Evolutionary conservation across 129 eudicot genomes (phyloP).

Genomic region (Rutidosis leptorrhynchoides): DNA sequence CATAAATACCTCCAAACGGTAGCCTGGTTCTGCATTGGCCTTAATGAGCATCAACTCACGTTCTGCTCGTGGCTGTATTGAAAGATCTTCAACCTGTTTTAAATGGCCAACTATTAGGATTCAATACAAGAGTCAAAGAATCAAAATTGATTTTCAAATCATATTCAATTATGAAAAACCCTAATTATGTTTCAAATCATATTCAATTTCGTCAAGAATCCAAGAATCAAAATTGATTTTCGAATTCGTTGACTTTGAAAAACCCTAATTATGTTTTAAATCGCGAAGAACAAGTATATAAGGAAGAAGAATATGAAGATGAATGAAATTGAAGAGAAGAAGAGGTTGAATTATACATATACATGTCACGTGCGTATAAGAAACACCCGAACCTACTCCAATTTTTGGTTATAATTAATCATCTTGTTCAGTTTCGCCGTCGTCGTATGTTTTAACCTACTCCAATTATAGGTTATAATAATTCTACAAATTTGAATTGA

Average conservation of each 20-base stretch:
- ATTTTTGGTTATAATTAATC: conserved; percentile 26
- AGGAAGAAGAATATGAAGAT: background rate
- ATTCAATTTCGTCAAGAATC: conserved; percentile 7
- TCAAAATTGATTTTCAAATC: no score
- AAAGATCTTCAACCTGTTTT: conserved; percentile 75
- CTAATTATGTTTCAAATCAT: no score
- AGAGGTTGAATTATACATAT: conserved; percentile 34
- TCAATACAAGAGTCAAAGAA: background rate
- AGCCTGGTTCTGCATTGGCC: conserved; percentile 66
- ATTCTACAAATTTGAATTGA: no score
- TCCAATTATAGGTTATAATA: no score
- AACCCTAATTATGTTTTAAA: background rate
- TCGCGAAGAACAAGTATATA: background rate
- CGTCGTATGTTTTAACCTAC: conserved; percentile 41
- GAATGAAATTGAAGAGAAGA: background rate
- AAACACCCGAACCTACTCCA: conserved; percentile 42
- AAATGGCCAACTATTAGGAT: conserved; percentile 6
- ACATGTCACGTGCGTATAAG: conserved; percentile 39
- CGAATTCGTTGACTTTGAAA: conserved; percentile 31
- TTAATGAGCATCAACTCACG: conserved; percentile 89
- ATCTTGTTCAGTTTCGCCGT: conserved; percentile 35
- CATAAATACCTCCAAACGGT: conserved; percentile 61
- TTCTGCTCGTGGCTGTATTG: conserved; percentile 91
- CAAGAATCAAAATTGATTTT: no score
- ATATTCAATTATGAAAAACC: conserved; percentile 10